Evolutionary conservation across 1,139 yeast species (phyloP), one percentile per base, ranked within the genome.

Genomic region (Casaregolazyma lundiana): DNA sequence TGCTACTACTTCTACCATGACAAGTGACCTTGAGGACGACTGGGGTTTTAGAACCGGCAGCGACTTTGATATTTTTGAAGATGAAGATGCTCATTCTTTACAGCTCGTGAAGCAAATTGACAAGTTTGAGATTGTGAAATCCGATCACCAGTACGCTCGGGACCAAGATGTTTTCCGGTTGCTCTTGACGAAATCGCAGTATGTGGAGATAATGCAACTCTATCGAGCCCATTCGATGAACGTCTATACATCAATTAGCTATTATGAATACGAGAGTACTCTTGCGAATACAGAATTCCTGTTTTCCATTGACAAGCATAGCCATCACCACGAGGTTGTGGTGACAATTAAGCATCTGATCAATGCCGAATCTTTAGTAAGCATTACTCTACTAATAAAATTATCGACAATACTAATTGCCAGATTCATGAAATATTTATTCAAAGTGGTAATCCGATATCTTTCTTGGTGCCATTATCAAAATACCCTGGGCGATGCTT

Each of bases 321-420:
- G 15, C 32, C 20, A 38, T 15, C 41, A 38, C 18, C 41, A 38
- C 18, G 41, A 38, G 34, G 9, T 34, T 8, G 41, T 38, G 20
- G 24, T 38, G 18, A 24, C 41, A 1, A 38, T 38, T 24, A 13
- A 17, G 22, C 17, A 8, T 11, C 41, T 1, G 19, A 22, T 26
- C n/a, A 22, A 13, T 6, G 7, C 6, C n/a, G n/a, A n/a, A n/a
- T 8, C 17, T 24, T 24, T 16, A 7, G 15, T n/a, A 38, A n/a
- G 41, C 24, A 38, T 36, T 26, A 24, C 3, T 24, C 29, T 4
- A 9, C 6, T 6, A 2, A 4, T 26, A 7, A n/a, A n/a, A n/a
- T 26, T 26, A 4, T 3, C 6, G 4, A n/a, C 11, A 26, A 26
- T 11, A 3, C 32, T 26, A 26, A 26, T 26, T 2, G 15, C 11